A percentile compares a stretch with the other conserved stretches of the same genome.
Evolutionary conservation across 805 yeast species (phyloP).

Genomic region (Wickerhamiella sorbophila): DNA sequence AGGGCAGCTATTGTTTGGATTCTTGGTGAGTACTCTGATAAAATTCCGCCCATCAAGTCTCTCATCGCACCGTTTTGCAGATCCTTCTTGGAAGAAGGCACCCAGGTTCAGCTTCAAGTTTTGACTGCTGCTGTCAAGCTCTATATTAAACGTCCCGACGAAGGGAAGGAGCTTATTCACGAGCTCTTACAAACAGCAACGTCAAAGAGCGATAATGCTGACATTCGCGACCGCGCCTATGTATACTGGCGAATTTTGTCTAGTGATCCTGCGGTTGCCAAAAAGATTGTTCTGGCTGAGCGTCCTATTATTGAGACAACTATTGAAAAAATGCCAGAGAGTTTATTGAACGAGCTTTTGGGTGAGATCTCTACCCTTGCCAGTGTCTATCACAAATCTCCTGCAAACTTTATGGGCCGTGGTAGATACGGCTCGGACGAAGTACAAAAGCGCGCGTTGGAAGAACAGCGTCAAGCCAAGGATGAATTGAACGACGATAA

Average conservation of each 20-base stretch:
- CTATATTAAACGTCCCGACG: conserved; percentile 44
- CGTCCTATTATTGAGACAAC: conserved; percentile 63
- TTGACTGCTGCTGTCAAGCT: conserved; percentile 66
- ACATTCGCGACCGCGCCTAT: conserved; percentile 71
- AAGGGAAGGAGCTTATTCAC: conserved; percentile 59
- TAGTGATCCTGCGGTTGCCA: conserved; percentile 66
- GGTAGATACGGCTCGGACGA: conserved; percentile 30
- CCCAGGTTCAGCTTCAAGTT: conserved; percentile 63
- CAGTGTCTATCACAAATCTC: conserved; percentile 80
- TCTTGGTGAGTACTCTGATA: conserved; percentile 56
- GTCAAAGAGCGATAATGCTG: conserved; percentile 70
- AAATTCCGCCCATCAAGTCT: conserved; percentile 31
- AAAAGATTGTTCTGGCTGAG: conserved; percentile 41
- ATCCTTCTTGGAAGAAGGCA: conserved; percentile 48
- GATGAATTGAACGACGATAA: conserved; percentile 42
- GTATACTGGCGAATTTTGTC: conserved; percentile 79
- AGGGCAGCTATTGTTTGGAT: conserved; percentile 73
- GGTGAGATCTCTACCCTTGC: conserved; percentile 72
- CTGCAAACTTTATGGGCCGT: conserved; percentile 42
- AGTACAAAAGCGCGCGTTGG: conserved; percentile 38
- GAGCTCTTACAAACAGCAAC: conserved; percentile 63
- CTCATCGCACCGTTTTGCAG: conserved; percentile 30
- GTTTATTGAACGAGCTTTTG: conserved; percentile 50
- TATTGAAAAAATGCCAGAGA: conserved; percentile 55
- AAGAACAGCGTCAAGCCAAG: conserved; percentile 68